Evolutionary conservation across 2,329 filamentous ascomycete species (phyloP).

Genomic region (Xylaria sp.): DNA sequence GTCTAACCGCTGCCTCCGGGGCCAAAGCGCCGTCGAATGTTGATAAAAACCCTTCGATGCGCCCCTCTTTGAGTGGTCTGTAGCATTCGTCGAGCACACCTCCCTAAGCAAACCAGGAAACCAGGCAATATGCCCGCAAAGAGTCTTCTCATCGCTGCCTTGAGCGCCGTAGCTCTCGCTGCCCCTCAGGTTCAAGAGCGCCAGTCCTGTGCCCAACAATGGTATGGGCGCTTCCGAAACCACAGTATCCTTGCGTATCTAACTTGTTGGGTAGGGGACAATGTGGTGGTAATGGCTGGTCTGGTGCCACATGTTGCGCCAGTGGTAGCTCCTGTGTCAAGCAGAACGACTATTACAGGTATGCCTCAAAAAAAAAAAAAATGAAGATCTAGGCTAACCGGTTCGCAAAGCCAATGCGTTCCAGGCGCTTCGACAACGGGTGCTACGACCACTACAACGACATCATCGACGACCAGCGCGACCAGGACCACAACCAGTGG

Average conservation of each 20-base stretch:
- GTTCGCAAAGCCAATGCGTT: slow-evolving; percentile 28
- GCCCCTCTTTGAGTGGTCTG: neutral
- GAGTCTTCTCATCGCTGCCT: slow-evolving; percentile 43
- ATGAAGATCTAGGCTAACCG: neutral
- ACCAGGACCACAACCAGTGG: slow-evolving; percentile 40
- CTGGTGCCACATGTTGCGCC: slow-evolving; percentile 52
- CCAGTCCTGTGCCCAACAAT: slow-evolving; percentile 38
- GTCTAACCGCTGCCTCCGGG: slow-evolving; percentile 28
- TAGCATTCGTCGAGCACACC: slow-evolving; percentile 9
- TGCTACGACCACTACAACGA: slow-evolving; percentile 21
- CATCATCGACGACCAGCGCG: slow-evolving; percentile 30
- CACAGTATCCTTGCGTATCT: slow-evolving; percentile 11
- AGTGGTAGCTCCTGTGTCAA: slow-evolving; percentile 46
- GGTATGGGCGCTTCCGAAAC: slow-evolving; percentile 3
- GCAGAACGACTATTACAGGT: slow-evolving; percentile 36
- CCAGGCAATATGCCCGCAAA: slow-evolving; percentile 37
- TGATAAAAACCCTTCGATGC: slow-evolving; percentile 21
- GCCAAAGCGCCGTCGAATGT: slow-evolving; percentile 7
- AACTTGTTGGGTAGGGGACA: slow-evolving; percentile 40
- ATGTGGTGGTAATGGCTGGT: slow-evolving; percentile 53
- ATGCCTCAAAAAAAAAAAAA: neutral
- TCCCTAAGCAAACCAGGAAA: slow-evolving; percentile 8
- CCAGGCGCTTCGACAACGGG: slow-evolving; percentile 25
- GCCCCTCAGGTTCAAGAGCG: slow-evolving; percentile 49
- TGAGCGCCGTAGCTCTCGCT: slow-evolving; percentile 47